phyloP scores from a whole-genome alignment of 2,329 filamentous ascomycete genomes.

The Dactylella cylindrospora region DNA sequence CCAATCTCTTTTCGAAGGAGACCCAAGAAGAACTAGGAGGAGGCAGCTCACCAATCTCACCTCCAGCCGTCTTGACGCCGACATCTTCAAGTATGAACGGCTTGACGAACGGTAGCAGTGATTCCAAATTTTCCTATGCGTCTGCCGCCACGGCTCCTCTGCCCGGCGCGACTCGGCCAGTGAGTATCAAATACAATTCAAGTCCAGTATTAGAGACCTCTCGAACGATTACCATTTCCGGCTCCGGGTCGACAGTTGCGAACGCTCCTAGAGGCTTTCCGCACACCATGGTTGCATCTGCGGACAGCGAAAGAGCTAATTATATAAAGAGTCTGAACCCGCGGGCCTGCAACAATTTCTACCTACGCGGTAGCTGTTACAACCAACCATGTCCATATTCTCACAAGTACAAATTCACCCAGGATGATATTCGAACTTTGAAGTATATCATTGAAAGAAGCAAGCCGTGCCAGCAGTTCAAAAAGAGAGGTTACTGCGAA shows the following conservation, averaged over 20 bases:
- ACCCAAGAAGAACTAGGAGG: slow-evolving; percentile 33
- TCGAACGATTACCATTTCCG: slow-evolving; percentile 20
- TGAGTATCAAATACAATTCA: slow-evolving; percentile 35
- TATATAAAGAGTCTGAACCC: slow-evolving; percentile 39
- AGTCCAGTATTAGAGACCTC: slow-evolving; percentile 18
- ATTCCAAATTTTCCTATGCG: slow-evolving; percentile 28
- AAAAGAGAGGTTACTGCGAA: slow-evolving; percentile 33
- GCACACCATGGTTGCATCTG: slow-evolving; percentile 29
- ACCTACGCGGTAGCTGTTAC: slow-evolving; percentile 28
- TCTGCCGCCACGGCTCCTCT: slow-evolving; percentile 18
- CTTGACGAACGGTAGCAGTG: slow-evolving; percentile 4
- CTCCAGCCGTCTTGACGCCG: slow-evolving; percentile 12
- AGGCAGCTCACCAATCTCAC: slow-evolving; percentile 6
- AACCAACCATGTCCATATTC: slow-evolving; percentile 33
- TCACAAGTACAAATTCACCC: slow-evolving; percentile 37
- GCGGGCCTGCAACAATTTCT: slow-evolving; percentile 38
- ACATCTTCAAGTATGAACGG: too few relatives aligned
- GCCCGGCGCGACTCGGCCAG: slow-evolving; percentile 15
- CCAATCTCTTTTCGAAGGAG: slow-evolving; percentile 24
- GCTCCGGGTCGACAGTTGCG: not conserved
- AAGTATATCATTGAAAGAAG: slow-evolving; percentile 42
- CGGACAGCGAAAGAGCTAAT: slow-evolving; percentile 30
- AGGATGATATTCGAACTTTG: slow-evolving; percentile 32
- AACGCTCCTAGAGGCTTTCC: slow-evolving; percentile 23
- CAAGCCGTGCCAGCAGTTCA: slow-evolving; percentile 35